A percentile compares a stretch with the other conserved stretches of the same genome.
Evolutionary conservation across 305 asterid genomes (phyloP).

Genomic region (Salvia sclarea): DNA sequence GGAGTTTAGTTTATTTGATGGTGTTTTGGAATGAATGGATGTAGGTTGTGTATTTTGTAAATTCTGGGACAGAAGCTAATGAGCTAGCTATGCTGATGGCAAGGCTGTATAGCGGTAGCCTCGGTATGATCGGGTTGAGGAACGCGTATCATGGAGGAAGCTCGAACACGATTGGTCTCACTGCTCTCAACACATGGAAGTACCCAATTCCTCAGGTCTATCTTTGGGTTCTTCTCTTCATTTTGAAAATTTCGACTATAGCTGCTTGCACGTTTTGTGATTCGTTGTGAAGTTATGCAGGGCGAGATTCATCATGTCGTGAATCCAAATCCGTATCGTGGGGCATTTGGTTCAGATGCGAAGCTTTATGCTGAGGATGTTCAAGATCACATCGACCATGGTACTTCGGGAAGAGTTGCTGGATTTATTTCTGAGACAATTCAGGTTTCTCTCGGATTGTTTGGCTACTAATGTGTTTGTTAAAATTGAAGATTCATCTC

Average conservation of each 20-base stretch:
- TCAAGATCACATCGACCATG: conserved; percentile 93
- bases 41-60: conserved; percentile 94
- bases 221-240: background rate
- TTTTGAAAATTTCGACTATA: background rate
- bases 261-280: background rate
- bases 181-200: conserved; percentile 90
- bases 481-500: background rate
- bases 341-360: conserved; percentile 84
- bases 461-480: background rate
- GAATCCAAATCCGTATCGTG: conserved; percentile 93
- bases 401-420: conserved; percentile 88
- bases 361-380: conserved; percentile 78
- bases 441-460: conserved; percentile 47
- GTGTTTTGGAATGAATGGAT: conserved; percentile 36
- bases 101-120: conserved; percentile 76
- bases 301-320: conserved; percentile 88
- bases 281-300: conserved; percentile 34
- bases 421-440: conserved; percentile 96
- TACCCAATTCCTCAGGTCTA: conserved; percentile 92
- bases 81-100: conserved; percentile 97
- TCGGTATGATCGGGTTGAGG: conserved; percentile 82
- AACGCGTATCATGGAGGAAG: conserved; percentile 99
- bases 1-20: background rate
- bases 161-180: conserved; percentile 77
- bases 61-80: conserved; percentile 97